phyloP scores from a whole-genome alignment of 306 rosid species.

The Macrotyloma uniflorum region DNA sequence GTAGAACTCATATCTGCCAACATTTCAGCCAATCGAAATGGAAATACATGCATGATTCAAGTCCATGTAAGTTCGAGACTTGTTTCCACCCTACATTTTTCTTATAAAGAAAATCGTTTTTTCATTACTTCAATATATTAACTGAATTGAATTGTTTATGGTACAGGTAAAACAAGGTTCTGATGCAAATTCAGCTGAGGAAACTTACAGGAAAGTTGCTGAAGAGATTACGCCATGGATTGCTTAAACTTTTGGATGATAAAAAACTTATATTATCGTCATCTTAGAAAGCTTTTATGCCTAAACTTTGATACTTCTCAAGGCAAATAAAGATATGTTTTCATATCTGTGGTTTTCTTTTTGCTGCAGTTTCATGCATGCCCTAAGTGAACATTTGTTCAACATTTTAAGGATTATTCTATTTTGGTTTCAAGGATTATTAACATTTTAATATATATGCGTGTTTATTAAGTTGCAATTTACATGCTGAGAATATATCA shows the following conservation, averaged over 20 bases:
- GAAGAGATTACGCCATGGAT: constrained; percentile 52
- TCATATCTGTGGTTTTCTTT: background rate
- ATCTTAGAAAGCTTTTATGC: background rate
- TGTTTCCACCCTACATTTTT: background rate
- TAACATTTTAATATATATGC: too few relatives aligned
- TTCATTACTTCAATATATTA: too few relatives aligned
- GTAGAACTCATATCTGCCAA: constrained; percentile 59
- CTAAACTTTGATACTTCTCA: background rate
- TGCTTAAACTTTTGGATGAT: constrained; percentile 16
- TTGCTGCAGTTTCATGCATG: too few relatives aligned
- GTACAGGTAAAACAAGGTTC: constrained; percentile 41
- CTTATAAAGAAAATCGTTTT: too few relatives aligned
- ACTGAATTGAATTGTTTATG: background rate
- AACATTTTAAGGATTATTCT: too few relatives aligned
- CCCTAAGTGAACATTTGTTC: too few relatives aligned
- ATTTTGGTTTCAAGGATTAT: too few relatives aligned
- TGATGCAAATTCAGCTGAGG: constrained; percentile 22
- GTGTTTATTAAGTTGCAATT: too few relatives aligned
- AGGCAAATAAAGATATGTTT: background rate
- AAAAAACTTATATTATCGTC: background rate
- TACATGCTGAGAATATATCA: too few relatives aligned
- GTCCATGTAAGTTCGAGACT: constrained; percentile 57
- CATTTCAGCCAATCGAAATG: constrained; percentile 41
- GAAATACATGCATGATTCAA: constrained; percentile 51
- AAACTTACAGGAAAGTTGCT: constrained; percentile 56